Conservation (phyloP, 441 rosid species). For the Hura crepitans region DNA sequence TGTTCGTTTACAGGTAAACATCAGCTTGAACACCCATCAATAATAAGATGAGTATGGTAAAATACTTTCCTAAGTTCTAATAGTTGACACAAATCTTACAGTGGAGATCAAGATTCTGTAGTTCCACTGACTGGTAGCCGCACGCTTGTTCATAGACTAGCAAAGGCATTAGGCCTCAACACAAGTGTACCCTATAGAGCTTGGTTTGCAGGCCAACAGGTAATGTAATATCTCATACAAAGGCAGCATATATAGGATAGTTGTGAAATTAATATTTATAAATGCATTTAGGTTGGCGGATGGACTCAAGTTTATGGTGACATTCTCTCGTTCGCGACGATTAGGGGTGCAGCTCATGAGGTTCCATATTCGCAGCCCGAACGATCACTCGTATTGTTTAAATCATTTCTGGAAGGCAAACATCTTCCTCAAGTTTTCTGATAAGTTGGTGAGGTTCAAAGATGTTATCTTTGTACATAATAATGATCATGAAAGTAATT, state of each 20-base stretch:
- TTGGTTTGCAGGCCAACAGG: conserved; percentile 95
- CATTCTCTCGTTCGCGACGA: conserved; percentile 78
- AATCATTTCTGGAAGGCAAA: conserved; percentile 53
- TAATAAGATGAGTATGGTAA: background rate
- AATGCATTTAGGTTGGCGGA: conserved; percentile 97
- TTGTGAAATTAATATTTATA: no score
- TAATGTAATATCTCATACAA: conserved; percentile 17
- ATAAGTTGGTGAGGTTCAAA: conserved; percentile 18
- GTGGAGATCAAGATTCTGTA: conserved; percentile 98
- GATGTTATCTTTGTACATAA: background rate
- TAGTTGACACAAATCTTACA: conserved; percentile 19
- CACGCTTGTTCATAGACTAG: conserved; percentile 58
- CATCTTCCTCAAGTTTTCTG: conserved; percentile 72
- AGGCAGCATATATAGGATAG: background rate
- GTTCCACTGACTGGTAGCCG: conserved; percentile 90
- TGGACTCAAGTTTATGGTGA: conserved; percentile 92
- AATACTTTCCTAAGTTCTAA: background rate
- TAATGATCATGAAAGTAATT: background rate
- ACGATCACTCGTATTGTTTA: conserved; percentile 79
- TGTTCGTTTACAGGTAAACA: conserved; percentile 79
- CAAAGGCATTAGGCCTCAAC: conserved; percentile 53
- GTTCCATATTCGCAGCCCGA: conserved; percentile 96
- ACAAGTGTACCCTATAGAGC: conserved; percentile 76
- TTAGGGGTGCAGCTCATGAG: conserved; percentile 93
- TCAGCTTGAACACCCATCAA: background rate